Percentiles rank a stretch among this genome's conserved stretches.
Evolutionary conservation across 257 asterid genomes (phyloP).

Genomic region (Nicotiana paniculata): DNA sequence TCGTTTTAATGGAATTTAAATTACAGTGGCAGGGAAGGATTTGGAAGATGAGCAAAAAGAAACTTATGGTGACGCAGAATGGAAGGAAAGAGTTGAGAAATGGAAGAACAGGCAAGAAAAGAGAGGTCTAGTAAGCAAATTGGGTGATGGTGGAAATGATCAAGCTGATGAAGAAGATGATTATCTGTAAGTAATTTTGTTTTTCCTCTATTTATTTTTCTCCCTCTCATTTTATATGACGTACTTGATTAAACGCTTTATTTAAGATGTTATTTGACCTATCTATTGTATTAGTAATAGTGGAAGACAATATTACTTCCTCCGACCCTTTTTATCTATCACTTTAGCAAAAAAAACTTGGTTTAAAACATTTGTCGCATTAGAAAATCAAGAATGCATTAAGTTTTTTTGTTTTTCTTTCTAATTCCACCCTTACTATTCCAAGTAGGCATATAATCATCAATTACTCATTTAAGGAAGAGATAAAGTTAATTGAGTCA

Average conservation of each 20-base stretch:
- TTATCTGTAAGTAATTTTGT: constrained; percentile 38
- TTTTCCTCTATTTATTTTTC: not conserved
- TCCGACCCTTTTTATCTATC: too few relatives aligned
- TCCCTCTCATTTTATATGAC: too few relatives aligned
- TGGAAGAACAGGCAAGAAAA: constrained; percentile 80
- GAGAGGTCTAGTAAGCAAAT: constrained; percentile 52
- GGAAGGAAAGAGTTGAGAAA: constrained; percentile 76
- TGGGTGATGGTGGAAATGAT: constrained; percentile 37
- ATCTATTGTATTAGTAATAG: not conserved
- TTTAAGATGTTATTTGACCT: not conserved
- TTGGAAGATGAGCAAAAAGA: constrained; percentile 57
- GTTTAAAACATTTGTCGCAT: too few relatives aligned
- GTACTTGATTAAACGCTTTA: too few relatives aligned
- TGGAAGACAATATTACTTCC: not conserved
- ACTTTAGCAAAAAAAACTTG: too few relatives aligned
- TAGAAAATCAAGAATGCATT: too few relatives aligned
- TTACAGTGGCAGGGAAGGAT: constrained; percentile 48
- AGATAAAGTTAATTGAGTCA: too few relatives aligned
- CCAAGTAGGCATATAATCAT: too few relatives aligned
- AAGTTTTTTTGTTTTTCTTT: too few relatives aligned
- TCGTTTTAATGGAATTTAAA: not conserved
- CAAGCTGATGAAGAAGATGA: constrained; percentile 45
- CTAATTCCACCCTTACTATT: too few relatives aligned
- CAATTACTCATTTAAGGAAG: too few relatives aligned
- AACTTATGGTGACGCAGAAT: constrained; percentile 45